Conservation (phyloP, 805 yeast genomes). For the Zygoascus biomembranicola region DNA sequence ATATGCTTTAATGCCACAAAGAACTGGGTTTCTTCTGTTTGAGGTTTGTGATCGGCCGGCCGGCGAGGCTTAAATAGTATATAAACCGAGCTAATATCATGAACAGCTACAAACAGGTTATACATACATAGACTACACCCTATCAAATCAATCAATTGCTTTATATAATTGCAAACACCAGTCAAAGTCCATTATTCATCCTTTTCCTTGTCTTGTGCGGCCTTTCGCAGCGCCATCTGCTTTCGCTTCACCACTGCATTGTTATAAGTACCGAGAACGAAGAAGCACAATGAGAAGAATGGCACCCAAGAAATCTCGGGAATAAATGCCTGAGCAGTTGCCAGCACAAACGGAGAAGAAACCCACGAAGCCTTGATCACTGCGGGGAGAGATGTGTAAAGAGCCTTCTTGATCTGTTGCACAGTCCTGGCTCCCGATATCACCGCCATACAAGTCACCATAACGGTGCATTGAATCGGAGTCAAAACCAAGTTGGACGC, state of each 20-base stretch:
- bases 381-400: constrained; percentile 25
- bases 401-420: constrained; percentile 23
- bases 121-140: not conserved
- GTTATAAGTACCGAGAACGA: constrained; percentile 32
- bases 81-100: not conserved
- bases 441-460: constrained; percentile 28
- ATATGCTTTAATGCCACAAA: no score
- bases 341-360: constrained; percentile 30
- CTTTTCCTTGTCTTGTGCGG: constrained; percentile 6
- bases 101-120: not conserved
- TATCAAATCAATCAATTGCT: not conserved
- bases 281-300: constrained; percentile 31
- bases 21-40: no score
- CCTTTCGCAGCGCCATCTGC: constrained; percentile 1
- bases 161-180: not conserved
- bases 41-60: no score
- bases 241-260: constrained; percentile 28
- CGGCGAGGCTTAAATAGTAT: not conserved
- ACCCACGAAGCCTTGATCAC: constrained; percentile 31
- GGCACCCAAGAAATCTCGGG: constrained; percentile 35
- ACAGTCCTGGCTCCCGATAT: constrained; percentile 30
- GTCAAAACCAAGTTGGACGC: constrained; percentile 27
- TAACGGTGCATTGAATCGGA: constrained; percentile 27
- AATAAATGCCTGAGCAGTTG: constrained; percentile 31
- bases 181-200: not conserved